Evolutionary conservation across 352 stramenopile species (phyloP).

Genomic region (Pythium phragmiticola): DNA sequence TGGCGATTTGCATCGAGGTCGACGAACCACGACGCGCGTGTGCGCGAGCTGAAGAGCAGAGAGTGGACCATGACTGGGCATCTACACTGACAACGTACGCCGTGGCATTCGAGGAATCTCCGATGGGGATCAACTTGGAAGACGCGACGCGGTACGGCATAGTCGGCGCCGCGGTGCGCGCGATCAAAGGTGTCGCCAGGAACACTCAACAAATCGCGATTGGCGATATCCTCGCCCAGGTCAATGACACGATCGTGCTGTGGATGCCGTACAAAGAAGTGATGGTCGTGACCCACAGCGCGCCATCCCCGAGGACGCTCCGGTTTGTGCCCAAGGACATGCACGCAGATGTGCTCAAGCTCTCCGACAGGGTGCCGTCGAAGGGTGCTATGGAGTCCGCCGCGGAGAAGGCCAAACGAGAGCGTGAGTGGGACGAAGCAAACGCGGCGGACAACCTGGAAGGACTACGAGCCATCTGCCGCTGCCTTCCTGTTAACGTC

Average conservation of each 20-base stretch:
- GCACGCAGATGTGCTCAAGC: neutral
- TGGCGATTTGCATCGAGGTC: slow-evolving; percentile 77
- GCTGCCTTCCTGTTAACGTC: slow-evolving; percentile 91
- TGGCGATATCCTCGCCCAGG: slow-evolving; percentile 84
- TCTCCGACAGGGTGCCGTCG: slow-evolving; percentile 23
- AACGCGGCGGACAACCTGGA: slow-evolving; percentile 85
- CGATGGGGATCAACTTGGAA: slow-evolving; percentile 84
- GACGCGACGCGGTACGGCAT: slow-evolving; percentile 83
- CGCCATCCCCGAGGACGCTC: neutral
- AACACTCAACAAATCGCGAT: slow-evolving; percentile 78
- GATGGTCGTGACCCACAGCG: slow-evolving; percentile 44
- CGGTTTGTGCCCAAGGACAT: neutral
- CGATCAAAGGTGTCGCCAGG: slow-evolving; percentile 79
- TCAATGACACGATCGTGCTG: slow-evolving; percentile 77
- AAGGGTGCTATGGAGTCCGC: slow-evolving; percentile 72
- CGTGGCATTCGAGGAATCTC: slow-evolving; percentile 80
- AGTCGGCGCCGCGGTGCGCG: slow-evolving; percentile 72
- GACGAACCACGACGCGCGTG: slow-evolving; percentile 36
- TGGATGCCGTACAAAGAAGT: slow-evolving; percentile 82
- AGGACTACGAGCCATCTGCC: slow-evolving; percentile 83
- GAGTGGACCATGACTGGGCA: slow-evolving; percentile 83
- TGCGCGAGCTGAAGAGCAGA: slow-evolving; percentile 47
- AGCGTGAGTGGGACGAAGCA: slow-evolving; percentile 90
- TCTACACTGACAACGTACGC: slow-evolving; percentile 77
- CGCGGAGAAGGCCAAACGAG: slow-evolving; percentile 83